Percentiles rank a stretch among this genome's conserved stretches.
Conservation (phyloP, 2,329 filamentous ascomycete species). For the Lachnellula willkommii region DNA sequence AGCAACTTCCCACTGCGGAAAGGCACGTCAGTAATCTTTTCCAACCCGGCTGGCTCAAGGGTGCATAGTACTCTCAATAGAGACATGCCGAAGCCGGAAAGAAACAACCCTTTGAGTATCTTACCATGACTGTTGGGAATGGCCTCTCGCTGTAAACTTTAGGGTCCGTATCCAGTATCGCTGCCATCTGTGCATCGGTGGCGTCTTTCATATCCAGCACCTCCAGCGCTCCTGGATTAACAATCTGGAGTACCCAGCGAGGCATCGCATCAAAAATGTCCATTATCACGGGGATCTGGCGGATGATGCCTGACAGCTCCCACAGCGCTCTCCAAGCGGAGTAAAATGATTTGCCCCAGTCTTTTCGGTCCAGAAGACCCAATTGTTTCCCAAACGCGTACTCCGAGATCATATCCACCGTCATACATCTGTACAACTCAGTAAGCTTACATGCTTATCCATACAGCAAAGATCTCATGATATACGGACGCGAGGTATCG, state of each 20-base stretch:
- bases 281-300: constrained; percentile 5
- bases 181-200: neutral
- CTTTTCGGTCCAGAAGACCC: constrained; percentile 24
- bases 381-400: constrained; percentile 16
- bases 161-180: constrained; percentile 1
- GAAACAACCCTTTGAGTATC: too few species aligned
- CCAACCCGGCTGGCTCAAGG: too few species aligned
- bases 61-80: too few species aligned
- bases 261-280: constrained; percentile 5
- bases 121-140: constrained; percentile 3
- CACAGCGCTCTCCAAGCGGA: constrained; percentile 23
- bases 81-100: too few species aligned
- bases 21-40: too few species aligned
- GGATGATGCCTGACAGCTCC: constrained; percentile 7
- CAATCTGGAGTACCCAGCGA: constrained; percentile 1
- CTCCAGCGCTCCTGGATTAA: constrained; percentile 3
- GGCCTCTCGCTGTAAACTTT: constrained; percentile 1
- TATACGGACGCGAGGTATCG: neutral
- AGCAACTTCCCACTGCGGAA: constrained; percentile 1
- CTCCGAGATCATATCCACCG: constrained; percentile 9
- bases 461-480: neutral
- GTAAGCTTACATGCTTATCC: neutral
- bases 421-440: neutral
- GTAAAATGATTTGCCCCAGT: constrained; percentile 26
- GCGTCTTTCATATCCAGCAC: constrained; percentile 5